Percentiles rank a stretch among this genome's conserved stretches.
These are phyloP conservation scores for Yarrowia hollandica DNA, from an alignment of 805 yeast species.

Conservation along the genomic window DNA sequence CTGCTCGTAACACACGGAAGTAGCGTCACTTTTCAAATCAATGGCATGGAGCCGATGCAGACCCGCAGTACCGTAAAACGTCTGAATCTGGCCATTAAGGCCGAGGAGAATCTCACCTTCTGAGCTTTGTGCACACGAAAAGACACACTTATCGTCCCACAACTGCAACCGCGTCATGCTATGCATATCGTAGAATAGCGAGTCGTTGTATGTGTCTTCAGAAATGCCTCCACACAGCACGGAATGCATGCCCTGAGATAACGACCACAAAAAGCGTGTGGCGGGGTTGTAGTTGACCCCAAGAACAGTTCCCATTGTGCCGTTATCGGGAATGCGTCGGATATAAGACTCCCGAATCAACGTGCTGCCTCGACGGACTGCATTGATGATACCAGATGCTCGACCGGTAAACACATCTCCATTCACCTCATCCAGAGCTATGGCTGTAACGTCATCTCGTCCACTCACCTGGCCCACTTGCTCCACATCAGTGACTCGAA, in stretches of 20 bases:
- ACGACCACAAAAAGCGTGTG: constrained; percentile 9
- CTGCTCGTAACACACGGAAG: constrained; percentile 2
- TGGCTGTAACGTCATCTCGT: background rate
- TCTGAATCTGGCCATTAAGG: background rate
- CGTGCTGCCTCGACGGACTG: constrained; percentile 13
- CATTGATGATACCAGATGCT: constrained; percentile 14
- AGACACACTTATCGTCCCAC: constrained; percentile 29
- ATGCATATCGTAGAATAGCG: constrained; percentile 30
- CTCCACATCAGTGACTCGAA: background rate
- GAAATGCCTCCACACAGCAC: constrained; percentile 12
- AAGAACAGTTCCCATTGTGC: background rate
- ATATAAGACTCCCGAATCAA: constrained; percentile 14
- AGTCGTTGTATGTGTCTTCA: background rate
- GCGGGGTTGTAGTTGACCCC: constrained; percentile 4
- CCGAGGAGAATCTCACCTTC: constrained; percentile 23
- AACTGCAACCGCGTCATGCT: constrained; percentile 31
- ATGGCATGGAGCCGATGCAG: background rate
- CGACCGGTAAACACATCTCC: constrained; percentile 9
- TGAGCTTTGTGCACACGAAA: constrained; percentile 34
- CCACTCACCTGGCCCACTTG: constrained; percentile 16
- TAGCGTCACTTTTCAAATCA: constrained; percentile 15
- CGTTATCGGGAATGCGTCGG: constrained; percentile 1
- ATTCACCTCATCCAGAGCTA: constrained; percentile 3
- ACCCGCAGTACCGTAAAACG: constrained; percentile 1
- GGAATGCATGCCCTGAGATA: background rate